phyloP scores from a whole-genome alignment of 108 stramenopile genomes.

The Pelagomonas calceolata region DNA sequence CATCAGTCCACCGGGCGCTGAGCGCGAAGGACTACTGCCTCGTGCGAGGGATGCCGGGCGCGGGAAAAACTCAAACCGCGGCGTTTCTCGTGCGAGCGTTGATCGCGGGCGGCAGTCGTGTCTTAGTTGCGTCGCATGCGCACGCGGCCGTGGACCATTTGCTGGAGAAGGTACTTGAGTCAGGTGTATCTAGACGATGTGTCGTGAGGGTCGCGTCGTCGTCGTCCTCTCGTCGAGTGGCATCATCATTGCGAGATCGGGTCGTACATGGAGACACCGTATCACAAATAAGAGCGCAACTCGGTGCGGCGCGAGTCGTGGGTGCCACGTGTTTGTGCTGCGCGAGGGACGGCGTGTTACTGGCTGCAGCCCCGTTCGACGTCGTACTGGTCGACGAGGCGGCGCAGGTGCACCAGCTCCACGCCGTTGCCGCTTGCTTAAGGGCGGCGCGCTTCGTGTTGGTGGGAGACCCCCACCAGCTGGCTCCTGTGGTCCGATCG shows the following conservation, averaged over 20 bases:
- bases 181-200: background rate
- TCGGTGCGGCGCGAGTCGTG: conserved; percentile 50
- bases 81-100: conserved; percentile 70
- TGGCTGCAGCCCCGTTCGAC: conserved; percentile 67
- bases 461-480: conserved; percentile 94
- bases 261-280: background rate
- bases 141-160: conserved; percentile 92
- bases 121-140: conserved; percentile 87
- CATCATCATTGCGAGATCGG: background rate
- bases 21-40: conserved; percentile 15
- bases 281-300: background rate
- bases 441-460: conserved; percentile 74
- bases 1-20: background rate
- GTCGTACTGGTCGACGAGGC: conserved; percentile 97
- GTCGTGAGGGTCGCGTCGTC: background rate
- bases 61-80: conserved; percentile 40
- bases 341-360: no score
- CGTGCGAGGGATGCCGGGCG: conserved; percentile 40
- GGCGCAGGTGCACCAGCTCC: conserved; percentile 88
- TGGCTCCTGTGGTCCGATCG: conserved; percentile 82
- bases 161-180: conserved; percentile 68
- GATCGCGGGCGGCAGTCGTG: conserved; percentile 67
- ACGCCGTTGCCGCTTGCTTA: conserved; percentile 69
- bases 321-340: conserved; percentile 69
- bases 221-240: background rate